Evolutionary conservation across 176 grass and related monocot species (phyloP).

Genomic region (Musa itinerans): DNA sequence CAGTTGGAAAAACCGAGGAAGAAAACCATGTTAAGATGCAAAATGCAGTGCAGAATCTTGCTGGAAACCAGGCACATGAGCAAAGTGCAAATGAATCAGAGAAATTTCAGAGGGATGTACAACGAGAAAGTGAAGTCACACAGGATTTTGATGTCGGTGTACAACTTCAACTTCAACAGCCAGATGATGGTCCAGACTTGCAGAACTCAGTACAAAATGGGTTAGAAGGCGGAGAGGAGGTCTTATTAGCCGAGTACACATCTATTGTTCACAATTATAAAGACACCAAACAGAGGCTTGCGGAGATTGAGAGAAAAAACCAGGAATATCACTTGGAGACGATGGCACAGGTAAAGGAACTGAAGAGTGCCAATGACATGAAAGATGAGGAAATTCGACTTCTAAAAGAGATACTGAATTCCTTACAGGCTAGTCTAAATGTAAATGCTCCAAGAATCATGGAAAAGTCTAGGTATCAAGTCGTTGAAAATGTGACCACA

Average conservation of each 20-base stretch:
- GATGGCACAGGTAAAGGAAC: conserved; percentile 1
- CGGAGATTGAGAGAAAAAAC: conserved; percentile 1
- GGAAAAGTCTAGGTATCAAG: neutral
- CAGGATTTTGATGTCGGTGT: neutral
- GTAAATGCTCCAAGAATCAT: neutral
- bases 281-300: conserved; percentile 2
- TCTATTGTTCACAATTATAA: neutral
- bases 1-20: neutral
- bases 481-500: neutral
- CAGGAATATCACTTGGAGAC: conserved; percentile 4
- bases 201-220: neutral
- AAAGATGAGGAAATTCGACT: conserved; percentile 13
- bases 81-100: too few relatives aligned
- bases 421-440: neutral
- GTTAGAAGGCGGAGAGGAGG: neutral
- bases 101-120: too few relatives aligned
- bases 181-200: neutral
- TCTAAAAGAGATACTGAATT: conserved; percentile 1
- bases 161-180: neutral
- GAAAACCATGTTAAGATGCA: neutral
- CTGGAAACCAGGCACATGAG: too few relatives aligned
- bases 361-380: conserved; percentile 7
- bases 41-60: too few relatives aligned
- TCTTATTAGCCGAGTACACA: neutral
- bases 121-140: too few relatives aligned